Evolutionary conservation across 768 basidiomycete species (phyloP).

Genomic region (button mushroom (Agaricus bisporus)): DNA sequence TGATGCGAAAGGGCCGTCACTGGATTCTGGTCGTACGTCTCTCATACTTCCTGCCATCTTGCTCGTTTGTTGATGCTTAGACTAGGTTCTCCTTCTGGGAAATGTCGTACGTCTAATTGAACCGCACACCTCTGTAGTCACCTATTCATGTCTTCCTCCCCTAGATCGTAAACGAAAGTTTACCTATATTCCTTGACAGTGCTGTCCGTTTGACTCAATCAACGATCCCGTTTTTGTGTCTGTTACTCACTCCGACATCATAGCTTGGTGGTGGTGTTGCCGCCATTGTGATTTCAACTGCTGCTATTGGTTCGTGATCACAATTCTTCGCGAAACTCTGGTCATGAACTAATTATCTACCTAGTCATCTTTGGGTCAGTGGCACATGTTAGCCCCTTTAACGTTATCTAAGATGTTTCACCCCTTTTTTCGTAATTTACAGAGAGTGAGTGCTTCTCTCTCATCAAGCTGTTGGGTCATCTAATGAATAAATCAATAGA

Average conservation of each 20-base stretch:
- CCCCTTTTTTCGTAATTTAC: conserved; percentile 26
- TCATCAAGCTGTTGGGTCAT: background rate
- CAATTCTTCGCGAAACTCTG: background rate
- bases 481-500: conserved; percentile 19
- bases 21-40: conserved; percentile 86
- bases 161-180: conserved; percentile 76
- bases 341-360: background rate
- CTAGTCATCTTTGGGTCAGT: conserved; percentile 79
- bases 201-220: conserved; percentile 38
- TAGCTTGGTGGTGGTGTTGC: conserved; percentile 61
- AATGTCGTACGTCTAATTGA: conserved; percentile 64
- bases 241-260: background rate
- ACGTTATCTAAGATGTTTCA: background rate
- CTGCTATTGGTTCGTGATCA: conserved; percentile 49
- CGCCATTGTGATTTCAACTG: conserved; percentile 74
- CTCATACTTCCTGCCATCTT: background rate
- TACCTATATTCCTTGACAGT: conserved; percentile 77
- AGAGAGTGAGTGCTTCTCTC: conserved; percentile 58
- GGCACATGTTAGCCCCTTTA: background rate
- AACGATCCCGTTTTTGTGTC: background rate
- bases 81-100: conserved; percentile 74
- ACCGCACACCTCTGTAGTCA: too few relatives aligned
- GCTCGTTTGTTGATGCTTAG: background rate
- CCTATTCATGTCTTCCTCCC: background rate
- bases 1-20: conserved; percentile 67